Evolutionary conservation across 2,329 filamentous ascomycete species (phyloP), one percentile per base, ranked within the genome.

Genomic region (Furcasterigmium sp.): DNA sequence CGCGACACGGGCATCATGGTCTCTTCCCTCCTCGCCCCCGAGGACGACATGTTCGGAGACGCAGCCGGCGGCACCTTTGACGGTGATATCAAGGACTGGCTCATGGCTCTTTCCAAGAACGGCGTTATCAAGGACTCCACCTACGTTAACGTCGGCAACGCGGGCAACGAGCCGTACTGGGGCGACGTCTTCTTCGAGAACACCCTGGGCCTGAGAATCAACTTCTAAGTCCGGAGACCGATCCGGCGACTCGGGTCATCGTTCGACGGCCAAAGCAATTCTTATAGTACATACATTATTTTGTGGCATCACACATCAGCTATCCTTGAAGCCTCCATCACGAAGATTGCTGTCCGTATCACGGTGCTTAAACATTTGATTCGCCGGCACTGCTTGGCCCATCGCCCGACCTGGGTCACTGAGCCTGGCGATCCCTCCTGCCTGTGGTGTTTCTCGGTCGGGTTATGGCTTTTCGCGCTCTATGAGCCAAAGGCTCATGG

Each of bases 91-190:
- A 68, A 67, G 53, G 60, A 69, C 23, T 70, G 65, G 67, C 51
- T 70, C 17, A 30, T 57, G 17, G 62, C 60, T 11, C 45, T 70
- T 37, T 60, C 61, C 2, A 54, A 61, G 23, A 57, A 63, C 28
- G 65, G 61, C 3, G 51, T 64, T 17, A 67, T 68, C 44, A 51
- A 49, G 3, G 53, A 57, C 10, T 53, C 48, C 15, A 67, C 62
- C 2, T 70, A 61, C 44, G 62, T 69, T 28, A 69, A 70, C 41
- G 64, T 70, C 7, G 65, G 65, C 1, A 70, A 70, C 46, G 65
- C 59, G 15, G 65, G 66, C 2, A 51, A 51, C 43, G 51, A 55
- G 30, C 51, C 53, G 1, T 55, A 46, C 46, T 54, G 52, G 52
- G 53, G 52, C 0, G 50, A 47, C 3, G 52, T 50, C 15, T 49